Evolutionary conservation across 176 grass and related monocot genomes (phyloP).

Genomic region (Ensete glaucum): DNA sequence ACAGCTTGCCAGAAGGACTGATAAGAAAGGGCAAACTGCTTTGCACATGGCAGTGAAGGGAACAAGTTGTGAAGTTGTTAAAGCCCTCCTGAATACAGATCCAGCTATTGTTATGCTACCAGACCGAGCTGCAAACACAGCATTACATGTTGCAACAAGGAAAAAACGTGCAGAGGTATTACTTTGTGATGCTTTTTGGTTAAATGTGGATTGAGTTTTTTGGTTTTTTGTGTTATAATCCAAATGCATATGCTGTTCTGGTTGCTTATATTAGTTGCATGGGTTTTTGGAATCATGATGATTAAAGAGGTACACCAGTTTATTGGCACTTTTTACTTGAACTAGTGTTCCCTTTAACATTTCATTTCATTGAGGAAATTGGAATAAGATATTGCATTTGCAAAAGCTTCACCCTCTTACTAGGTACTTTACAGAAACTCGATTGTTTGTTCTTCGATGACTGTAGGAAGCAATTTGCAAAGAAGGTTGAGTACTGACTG

Average conservation of each 20-base stretch:
- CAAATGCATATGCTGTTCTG: neutral
- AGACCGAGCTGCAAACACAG: constrained; percentile 14
- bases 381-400: too few relatives aligned
- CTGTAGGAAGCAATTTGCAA: too few relatives aligned
- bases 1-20: constrained; percentile 15
- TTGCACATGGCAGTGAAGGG: constrained; percentile 22
- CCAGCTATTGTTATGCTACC: constrained; percentile 18
- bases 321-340: too few relatives aligned
- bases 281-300: too few relatives aligned
- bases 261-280: too few relatives aligned
- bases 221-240: neutral
- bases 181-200: neutral
- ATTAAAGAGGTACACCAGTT: too few relatives aligned
- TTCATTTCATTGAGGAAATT: too few relatives aligned
- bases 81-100: constrained; percentile 10
- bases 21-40: constrained; percentile 17
- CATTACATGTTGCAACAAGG: constrained; percentile 10
- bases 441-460: too few relatives aligned
- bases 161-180: constrained; percentile 16
- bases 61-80: constrained; percentile 12
- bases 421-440: too few relatives aligned
- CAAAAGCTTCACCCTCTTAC: too few relatives aligned
- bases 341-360: too few relatives aligned
- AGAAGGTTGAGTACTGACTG: too few relatives aligned
- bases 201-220: neutral